phyloP scores from a whole-genome alignment of 441 rosid genomes.

The Adansonia gregorii region DNA sequence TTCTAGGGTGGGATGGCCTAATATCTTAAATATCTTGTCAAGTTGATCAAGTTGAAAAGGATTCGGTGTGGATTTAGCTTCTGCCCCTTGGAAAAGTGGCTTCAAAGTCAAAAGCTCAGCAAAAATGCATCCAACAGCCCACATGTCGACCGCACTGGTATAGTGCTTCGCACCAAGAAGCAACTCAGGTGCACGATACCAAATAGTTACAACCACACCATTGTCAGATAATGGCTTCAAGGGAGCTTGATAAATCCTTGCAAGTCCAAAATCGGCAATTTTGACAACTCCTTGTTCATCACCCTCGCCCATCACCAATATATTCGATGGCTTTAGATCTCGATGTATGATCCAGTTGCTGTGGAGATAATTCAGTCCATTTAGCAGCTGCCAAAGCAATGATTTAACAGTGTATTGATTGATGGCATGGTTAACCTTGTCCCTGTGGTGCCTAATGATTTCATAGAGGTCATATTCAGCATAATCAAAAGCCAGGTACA shows the following conservation, averaged over 20 bases:
- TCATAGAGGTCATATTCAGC: slow-evolving; percentile 96
- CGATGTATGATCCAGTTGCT: slow-evolving; percentile 98
- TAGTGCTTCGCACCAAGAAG: slow-evolving; percentile 97
- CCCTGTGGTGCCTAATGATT: slow-evolving; percentile 90
- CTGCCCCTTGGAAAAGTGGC: slow-evolving; percentile 93
- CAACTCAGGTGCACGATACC: slow-evolving; percentile 98
- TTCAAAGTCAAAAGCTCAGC: slow-evolving; percentile 92
- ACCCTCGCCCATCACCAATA: slow-evolving; percentile 96
- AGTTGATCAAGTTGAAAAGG: slow-evolving; percentile 96
- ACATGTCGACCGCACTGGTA: slow-evolving; percentile 92
- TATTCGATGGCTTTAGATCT: slow-evolving; percentile 94
- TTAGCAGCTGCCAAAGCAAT: slow-evolving; percentile 92
- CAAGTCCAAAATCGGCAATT: slow-evolving; percentile 95
- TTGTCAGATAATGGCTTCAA: slow-evolving; percentile 75
- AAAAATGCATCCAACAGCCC: slow-evolving; percentile 98
- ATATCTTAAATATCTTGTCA: slow-evolving; percentile 94
- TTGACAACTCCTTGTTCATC: slow-evolving; percentile 91
- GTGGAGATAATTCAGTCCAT: slow-evolving; percentile 92
- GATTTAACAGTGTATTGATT: slow-evolving; percentile 88
- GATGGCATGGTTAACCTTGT: slow-evolving; percentile 63
- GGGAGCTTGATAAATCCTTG: slow-evolving; percentile 91
- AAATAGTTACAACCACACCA: slow-evolving; percentile 96
- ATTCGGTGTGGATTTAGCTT: slow-evolving; percentile 73
- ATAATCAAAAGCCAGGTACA: slow-evolving; percentile 89
- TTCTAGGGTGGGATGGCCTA: slow-evolving; percentile 91